phyloP scores from a whole-genome alignment of 2,329 filamentous ascomycete species.

The Cryphonectria naterciae region DNA sequence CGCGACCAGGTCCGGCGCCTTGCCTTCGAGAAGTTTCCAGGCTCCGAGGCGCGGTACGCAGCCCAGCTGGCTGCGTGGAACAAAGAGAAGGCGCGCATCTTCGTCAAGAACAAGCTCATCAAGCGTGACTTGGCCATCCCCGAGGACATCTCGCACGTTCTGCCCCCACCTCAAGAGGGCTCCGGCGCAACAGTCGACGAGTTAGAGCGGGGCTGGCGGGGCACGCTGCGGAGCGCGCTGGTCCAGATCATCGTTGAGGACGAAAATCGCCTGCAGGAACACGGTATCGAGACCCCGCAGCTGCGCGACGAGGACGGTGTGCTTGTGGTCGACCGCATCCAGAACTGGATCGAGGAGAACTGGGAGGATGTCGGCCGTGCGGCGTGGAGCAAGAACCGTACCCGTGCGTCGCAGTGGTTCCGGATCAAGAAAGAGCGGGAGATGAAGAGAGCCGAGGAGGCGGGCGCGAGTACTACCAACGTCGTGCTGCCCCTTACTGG shows the following conservation, averaged over 20 bases:
- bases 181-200: constrained; percentile 10
- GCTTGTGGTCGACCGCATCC: constrained; percentile 48
- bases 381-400: constrained; percentile 32
- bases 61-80: constrained; percentile 47
- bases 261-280: constrained; percentile 44
- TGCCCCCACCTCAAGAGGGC: constrained; percentile 37
- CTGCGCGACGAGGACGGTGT: constrained; percentile 45
- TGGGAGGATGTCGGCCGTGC: constrained; percentile 41
- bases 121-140: constrained; percentile 45
- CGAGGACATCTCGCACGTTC: constrained; percentile 47
- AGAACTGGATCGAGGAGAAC: constrained; percentile 45
- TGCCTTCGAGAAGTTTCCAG: constrained; percentile 56
- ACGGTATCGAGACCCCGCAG: constrained; percentile 21
- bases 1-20: constrained; percentile 55
- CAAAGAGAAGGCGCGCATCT: constrained; percentile 40
- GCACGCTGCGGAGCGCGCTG: constrained; percentile 46
- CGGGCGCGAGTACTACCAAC: not conserved
- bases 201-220: constrained; percentile 38
- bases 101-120: constrained; percentile 24
- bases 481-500: not conserved
- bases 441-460: not conserved
- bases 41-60: constrained; percentile 49
- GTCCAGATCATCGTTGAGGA: constrained; percentile 55
- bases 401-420: constrained; percentile 27
- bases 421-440: constrained; percentile 15